A percentile compares a stretch with the other conserved stretches of the same genome.
Evolutionary conservation across 2,329 filamentous ascomycete species (phyloP).

Genomic region (Paramyrothecium sp.): DNA sequence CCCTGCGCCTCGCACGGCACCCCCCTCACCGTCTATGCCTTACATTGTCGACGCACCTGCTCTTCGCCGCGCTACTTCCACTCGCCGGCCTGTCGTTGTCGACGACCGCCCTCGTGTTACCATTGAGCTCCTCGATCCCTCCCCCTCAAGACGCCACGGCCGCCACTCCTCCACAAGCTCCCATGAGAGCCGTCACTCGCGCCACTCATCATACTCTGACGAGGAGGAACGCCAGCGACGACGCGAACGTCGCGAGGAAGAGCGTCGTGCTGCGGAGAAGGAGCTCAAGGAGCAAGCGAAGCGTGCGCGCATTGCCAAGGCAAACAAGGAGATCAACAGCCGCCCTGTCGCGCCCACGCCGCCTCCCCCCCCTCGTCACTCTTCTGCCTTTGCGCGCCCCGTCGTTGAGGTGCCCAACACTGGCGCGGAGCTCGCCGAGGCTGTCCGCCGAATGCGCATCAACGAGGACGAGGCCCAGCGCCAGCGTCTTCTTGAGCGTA

Average conservation of each 20-base stretch:
- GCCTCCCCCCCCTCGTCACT: slow-evolving; percentile 15
- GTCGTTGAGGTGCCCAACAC: slow-evolving; percentile 16
- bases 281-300: slow-evolving; percentile 22
- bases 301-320: slow-evolving; percentile 33
- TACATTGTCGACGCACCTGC: slow-evolving; percentile 22
- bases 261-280: slow-evolving; percentile 22
- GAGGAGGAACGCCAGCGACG: slow-evolving; percentile 23
- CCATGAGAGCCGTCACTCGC: slow-evolving; percentile 27
- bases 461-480: slow-evolving; percentile 36
- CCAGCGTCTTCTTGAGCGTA: slow-evolving; percentile 37
- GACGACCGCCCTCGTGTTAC: slow-evolving; percentile 33
- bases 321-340: slow-evolving; percentile 40
- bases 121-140: slow-evolving; percentile 34
- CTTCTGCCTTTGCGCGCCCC: slow-evolving; percentile 18
- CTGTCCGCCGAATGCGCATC: slow-evolving; percentile 29
- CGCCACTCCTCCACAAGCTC: slow-evolving; percentile 35
- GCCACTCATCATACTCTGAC: slow-evolving; percentile 22
- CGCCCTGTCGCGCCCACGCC: slow-evolving; percentile 30
- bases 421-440: slow-evolving; percentile 28
- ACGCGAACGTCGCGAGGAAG: slow-evolving; percentile 17
- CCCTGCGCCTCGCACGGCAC: slow-evolving; percentile 36
- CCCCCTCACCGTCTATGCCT: slow-evolving; percentile 33
- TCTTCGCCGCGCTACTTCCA: slow-evolving; percentile 15
- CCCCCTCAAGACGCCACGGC: slow-evolving; percentile 27
- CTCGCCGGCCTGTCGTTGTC: slow-evolving; percentile 33